Evolutionary conservation across 768 basidiomycete genomes (phyloP), one percentile per base, ranked within the genome.

Genomic region (Naganishia vishniacii): DNA sequence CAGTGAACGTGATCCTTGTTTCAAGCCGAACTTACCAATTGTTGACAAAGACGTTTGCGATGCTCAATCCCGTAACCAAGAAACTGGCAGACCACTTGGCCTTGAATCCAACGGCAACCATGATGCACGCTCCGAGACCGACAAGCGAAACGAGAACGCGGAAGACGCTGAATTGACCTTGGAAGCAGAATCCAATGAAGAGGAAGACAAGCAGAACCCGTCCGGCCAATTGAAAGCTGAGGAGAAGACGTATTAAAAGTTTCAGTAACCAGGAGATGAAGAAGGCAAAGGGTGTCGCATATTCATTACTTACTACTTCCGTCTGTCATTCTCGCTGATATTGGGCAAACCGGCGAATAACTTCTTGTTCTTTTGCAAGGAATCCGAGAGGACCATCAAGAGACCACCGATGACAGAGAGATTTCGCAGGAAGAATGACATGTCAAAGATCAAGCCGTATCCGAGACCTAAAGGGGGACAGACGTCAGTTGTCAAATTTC

Each of bases 401-500:
- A 99, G 85, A 60, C 95, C 95, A 61, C 95, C 95, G 67, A 98
- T 91, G 75, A 99, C 95, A 67, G 87, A 89, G 62, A 99, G 83
- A 80, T 98, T 99, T 77, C 95, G 92, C 47, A 98, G 87, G 91
- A 99, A 99, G 84, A 99, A 99, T 80, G 89, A 98, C 77, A 98
- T 83, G 82, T 98, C 95, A 79, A 99, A 99, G 73, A 99, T 94
- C 77, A 99, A 88, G 34, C 95, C 95, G 73, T 99, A 99, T 70
- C 95, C 95, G 70, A 99, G 88, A 47, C 94, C 73, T 73, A 45
- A 23, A n/a, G n/a, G 0, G 40, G 45, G 15, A 65, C 23, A 37
- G n/a, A 59, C 51, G 47, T n/a, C n/a, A 28, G 46, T 16, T 5
- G 32, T 18, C 20, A 13, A 37, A 29, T 31, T 3, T 37, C 13